Percentiles rank a stretch among this genome's conserved stretches.
phyloP scores from a whole-genome alignment of 768 basidiomycete species.

The Russula sp. region DNA sequence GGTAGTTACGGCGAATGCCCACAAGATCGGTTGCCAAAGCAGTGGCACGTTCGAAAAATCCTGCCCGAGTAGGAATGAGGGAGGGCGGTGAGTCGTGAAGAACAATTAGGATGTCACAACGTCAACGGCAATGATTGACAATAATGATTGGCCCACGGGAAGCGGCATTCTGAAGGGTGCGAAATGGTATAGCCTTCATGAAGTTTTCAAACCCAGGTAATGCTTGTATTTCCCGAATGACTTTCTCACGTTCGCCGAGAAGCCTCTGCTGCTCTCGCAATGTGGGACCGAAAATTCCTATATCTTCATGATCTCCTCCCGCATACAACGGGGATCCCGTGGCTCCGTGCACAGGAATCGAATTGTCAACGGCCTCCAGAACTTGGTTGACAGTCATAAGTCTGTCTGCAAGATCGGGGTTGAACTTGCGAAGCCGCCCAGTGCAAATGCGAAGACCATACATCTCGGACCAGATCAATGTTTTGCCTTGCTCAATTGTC shows the following conservation, averaged over 20 bases:
- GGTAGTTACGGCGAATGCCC: not conserved
- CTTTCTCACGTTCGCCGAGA: not conserved
- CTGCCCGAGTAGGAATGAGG: not conserved
- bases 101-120: conserved; percentile 4
- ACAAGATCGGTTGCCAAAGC: not conserved
- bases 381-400: not conserved
- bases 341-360: not conserved
- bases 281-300: not conserved
- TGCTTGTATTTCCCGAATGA: not conserved
- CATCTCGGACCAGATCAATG: not conserved
- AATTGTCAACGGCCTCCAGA: not conserved
- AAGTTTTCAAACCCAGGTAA: conserved; percentile 1
- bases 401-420: not conserved
- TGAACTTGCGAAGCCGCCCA: not conserved
- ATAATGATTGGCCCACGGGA: conserved; percentile 2
- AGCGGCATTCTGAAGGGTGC: not conserved
- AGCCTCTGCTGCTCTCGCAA: not conserved
- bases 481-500: no score
- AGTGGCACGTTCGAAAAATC: not conserved
- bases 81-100: not conserved
- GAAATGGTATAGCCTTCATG: not conserved
- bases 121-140: not conserved
- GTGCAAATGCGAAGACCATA: not conserved
- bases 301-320: not conserved
- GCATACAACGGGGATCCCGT: not conserved